Conservation (phyloP, 179 eudicot species). For the Silene vulgaris region DNA sequence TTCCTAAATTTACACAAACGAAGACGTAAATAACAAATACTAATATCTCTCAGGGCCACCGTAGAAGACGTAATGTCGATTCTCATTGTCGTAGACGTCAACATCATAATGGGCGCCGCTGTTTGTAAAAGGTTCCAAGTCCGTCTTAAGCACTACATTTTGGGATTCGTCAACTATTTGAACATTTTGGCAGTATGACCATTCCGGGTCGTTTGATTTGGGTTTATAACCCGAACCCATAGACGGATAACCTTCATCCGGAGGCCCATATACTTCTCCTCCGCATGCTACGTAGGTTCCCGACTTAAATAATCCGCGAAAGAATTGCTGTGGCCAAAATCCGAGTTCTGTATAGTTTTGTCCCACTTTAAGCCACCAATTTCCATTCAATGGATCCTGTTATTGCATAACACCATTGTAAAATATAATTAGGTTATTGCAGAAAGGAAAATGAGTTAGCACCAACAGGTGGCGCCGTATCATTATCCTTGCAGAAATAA, state of each 20-base stretch:
- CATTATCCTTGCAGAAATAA: too few relatives aligned
- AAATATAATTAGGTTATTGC: background rate
- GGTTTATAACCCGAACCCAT: conserved; percentile 29
- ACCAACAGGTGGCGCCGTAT: too few relatives aligned
- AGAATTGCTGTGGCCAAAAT: conserved; percentile 29
- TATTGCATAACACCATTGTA: background rate
- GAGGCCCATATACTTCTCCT: conserved; percentile 29
- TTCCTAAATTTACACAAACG: too few relatives aligned
- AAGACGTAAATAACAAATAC: background rate
- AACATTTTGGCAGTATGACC: conserved; percentile 20
- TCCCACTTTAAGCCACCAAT: conserved; percentile 27
- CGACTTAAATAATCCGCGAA: conserved; percentile 17
- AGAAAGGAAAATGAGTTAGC: too few relatives aligned
- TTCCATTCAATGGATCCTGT: conserved; percentile 25
- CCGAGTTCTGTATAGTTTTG: conserved; percentile 14
- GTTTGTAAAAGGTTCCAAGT: conserved; percentile 11
- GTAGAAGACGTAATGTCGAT: conserved; percentile 7
- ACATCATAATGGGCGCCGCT: background rate
- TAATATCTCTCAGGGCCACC: conserved; percentile 23
- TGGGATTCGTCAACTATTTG: conserved; percentile 16
- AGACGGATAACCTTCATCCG: background rate
- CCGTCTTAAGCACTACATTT: conserved; percentile 5
- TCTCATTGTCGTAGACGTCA: background rate
- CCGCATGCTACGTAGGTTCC: conserved; percentile 28
- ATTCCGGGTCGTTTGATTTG: background rate